These are phyloP conservation scores for Periconia digitata DNA, from an alignment of 2,329 filamentous ascomycete genomes.

Conservation along the genomic window DNA sequence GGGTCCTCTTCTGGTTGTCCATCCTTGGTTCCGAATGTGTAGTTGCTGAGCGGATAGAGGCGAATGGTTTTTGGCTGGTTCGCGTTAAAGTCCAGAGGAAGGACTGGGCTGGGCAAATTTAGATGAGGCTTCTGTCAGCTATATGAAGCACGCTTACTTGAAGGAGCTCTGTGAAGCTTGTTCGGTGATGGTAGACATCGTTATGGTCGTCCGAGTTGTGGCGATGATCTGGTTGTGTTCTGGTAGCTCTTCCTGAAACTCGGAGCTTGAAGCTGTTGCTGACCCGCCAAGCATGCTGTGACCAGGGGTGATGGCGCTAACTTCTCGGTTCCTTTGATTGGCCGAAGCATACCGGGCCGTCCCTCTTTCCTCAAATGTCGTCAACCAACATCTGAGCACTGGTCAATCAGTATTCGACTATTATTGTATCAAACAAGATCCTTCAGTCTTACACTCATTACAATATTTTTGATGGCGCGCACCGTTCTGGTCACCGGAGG, in stretches of 20 bases:
- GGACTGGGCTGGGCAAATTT: conserved; percentile 60
- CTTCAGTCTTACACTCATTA: not conserved
- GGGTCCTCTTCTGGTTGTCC: conserved; percentile 97
- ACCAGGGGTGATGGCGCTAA: conserved; percentile 12
- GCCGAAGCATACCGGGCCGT: not conserved
- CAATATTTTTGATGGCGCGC: conserved; percentile 26
- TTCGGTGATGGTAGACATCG: conserved; percentile 83
- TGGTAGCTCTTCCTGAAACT: conserved; percentile 1
- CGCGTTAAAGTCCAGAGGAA: conserved; percentile 81
- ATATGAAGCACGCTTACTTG: conserved; percentile 59
- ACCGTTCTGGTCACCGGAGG: conserved; percentile 77
- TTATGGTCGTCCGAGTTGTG: conserved; percentile 12
- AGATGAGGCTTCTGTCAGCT: conserved; percentile 3
- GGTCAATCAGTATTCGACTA: too few relatives aligned
- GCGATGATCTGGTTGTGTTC: conserved; percentile 4
- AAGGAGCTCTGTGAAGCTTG: conserved; percentile 75
- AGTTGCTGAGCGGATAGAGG: conserved; percentile 94
- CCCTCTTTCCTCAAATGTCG: not conserved
- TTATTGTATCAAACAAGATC: not conserved
- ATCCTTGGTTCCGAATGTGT: conserved; percentile 98
- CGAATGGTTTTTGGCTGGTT: conserved; percentile 89
- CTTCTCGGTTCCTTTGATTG: conserved; percentile 1
- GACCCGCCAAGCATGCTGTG: conserved; percentile 3
- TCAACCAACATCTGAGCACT: too few relatives aligned
- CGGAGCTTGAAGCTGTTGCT: conserved; percentile 10